Evolutionary conservation across 495 filamentous ascomycete species (phyloP), one percentile per base, ranked within the genome.

Genomic region (Penicillium pancosmium): DNA sequence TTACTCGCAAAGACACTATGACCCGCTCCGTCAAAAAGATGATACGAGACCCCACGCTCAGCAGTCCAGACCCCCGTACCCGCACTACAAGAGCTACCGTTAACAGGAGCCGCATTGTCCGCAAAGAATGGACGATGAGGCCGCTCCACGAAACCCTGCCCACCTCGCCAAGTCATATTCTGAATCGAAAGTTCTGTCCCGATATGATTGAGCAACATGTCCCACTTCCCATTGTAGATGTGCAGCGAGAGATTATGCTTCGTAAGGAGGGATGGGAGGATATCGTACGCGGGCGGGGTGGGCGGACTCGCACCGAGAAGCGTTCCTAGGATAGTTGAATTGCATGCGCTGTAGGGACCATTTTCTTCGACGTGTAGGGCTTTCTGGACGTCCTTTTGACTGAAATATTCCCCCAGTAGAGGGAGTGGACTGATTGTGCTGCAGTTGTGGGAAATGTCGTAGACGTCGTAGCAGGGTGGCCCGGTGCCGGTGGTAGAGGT

Each of bases 201-300:
- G 27, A 73, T 50, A 60, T 78, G 73, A 40, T 77, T 79, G 56
- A 76, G 57, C 34, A 78, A 44, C 66, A 78, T 67, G 59, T 79
- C 76, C 63, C 68, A 62, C 40, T 78, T 71, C 16, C 76, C 76
- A 23, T 66, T 67, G 52, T 74, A 79, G 36, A 79, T 44, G 54
- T 78, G 73, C 12, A 79, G 60, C 12, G 67, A 65, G 56, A 77
- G 52, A 15, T 73, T 78, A 47, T 74, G 54, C 11, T 58, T 52
- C 0, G 66, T 76, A 19, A 79, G 51, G 43, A 79, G 57, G 8
- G 47, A 47, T 1, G 73, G 76, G 18, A 78, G 63, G 18, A 80
- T 52, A 7, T 33, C 31, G 56, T 78, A 77, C 11, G 65, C 71
- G 1, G 72, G 72, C 5, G 71, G 64, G 1, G 59, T 52, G 13